Percentiles rank a stretch among this genome's conserved stretches.
Conservation (phyloP, 768 basidiomycete genomes). For the Kwoniella sp. region DNA sequence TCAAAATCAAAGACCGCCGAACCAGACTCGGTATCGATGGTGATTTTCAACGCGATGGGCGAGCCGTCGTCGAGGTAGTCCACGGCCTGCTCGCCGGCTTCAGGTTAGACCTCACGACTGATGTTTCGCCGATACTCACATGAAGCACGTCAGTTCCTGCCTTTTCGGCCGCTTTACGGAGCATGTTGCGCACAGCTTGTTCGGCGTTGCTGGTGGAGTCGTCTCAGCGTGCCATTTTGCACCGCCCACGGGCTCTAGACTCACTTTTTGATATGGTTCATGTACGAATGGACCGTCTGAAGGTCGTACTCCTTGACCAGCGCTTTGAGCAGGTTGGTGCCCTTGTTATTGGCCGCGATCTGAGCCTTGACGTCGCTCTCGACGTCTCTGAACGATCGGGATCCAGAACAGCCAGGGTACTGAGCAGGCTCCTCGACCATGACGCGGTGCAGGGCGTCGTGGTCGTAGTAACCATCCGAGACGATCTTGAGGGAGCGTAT, state of each 20-base stretch:
- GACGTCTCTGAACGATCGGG: conserved; percentile 32
- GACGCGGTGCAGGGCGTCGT: conserved; percentile 66
- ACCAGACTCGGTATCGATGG: conserved; percentile 69
- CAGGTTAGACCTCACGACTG: conserved; percentile 24
- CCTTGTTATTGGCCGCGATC: conserved; percentile 63
- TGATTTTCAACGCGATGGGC: conserved; percentile 58
- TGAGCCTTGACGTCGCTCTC: conserved; percentile 56
- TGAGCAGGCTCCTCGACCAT: conserved; percentile 61
- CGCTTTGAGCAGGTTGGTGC: conserved; percentile 77
- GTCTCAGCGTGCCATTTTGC: too few relatives aligned
- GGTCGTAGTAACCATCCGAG: conserved; percentile 71
- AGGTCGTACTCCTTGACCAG: conserved; percentile 80
- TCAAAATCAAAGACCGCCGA: conserved; percentile 79
- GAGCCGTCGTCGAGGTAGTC: conserved; percentile 61
- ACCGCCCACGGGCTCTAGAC: too few relatives aligned
- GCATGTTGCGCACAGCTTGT: conserved; percentile 72
- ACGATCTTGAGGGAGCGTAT: conserved; percentile 92
- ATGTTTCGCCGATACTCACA: conserved; percentile 14
- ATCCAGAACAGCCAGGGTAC: conserved; percentile 38
- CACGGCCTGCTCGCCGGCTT: conserved; percentile 62
- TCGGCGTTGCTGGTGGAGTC: conserved; percentile 54
- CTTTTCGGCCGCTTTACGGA: conserved; percentile 48
- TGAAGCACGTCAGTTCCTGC: conserved; percentile 25
- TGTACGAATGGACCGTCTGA: conserved; percentile 83
- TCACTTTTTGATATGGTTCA: conserved; percentile 67